Base-by-base conservation (phyloP, 2,329 filamentous ascomycete genomes). In the Trichoderma sp. region DNA sequence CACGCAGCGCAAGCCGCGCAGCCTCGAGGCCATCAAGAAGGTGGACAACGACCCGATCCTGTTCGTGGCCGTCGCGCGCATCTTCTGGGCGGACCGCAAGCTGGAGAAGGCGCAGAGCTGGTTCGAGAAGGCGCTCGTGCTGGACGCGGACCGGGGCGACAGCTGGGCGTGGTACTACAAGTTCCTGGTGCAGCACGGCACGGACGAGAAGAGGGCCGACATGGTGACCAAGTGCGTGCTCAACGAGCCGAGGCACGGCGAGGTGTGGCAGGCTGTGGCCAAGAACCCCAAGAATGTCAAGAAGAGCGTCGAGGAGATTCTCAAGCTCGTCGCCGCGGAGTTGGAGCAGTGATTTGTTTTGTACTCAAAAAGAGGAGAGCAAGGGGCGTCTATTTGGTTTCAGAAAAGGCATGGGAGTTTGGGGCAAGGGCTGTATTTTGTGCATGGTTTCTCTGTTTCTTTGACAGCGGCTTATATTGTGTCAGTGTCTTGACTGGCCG, bases 91-190 rank as follows among this genome's bases (percentile, higher is more conserved):
- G 10, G 95, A 99, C 79, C 85, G 95, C 64, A 89, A 90, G 74
- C 83, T 99, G 26, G 95, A 98, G 71, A 97, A 97, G 77, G 94
- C 95, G 3, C 90, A 93, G 77, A 93, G 87, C 69, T 99, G 95
- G 95, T 99, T 99, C 76, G 93, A 97, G 78, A 97, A 96, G 78
- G 95, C 95, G 0, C 88, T 97, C 64, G 83, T 97, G 62, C 81
- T 95, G 14, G 93, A 99, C 73, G 87, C 89, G 43, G 93, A 98
- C 75, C 80, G 88, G 58, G 95, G 95, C 58, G 96, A 99, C 79
- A 91, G 88, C 12, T 99, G 96, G 96, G 94, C 93, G 21, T 99
- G 94, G 94, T 99, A 97, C 77, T 95, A 93, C 77, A 93, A 94
- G 77, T 99, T 98, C 76, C 74, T 98, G 69, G 76, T 88, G 70